Base-by-base conservation (phyloP, 805 yeast genomes). In the Pichia scutulata region DNA sequence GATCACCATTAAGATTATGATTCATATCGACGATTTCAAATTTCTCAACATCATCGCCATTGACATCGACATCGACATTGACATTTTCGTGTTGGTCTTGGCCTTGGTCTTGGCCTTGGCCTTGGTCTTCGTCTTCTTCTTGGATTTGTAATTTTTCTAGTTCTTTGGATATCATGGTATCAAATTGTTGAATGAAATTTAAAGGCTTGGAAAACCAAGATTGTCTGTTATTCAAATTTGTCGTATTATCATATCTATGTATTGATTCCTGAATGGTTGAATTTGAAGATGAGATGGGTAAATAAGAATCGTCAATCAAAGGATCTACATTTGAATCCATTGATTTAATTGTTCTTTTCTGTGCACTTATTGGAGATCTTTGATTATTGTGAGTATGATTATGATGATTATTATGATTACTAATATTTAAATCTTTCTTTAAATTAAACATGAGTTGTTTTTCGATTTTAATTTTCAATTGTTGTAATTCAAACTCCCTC, bases 121-220 rank as follows among this genome's bases (percentile, higher is more conserved):
- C n/a, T n/a, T n/a, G n/a, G n/a, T n/a, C n/a, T n/a, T 52, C 52
- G 12, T 56, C 59, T 25, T 54, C 59, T 22, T 55, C 69, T 55
- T 72, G 64, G 19, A 69, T 59, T 41, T 74, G 68, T 23, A 75
- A 65, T 54, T 75, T 79, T 55, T 83, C 89, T 50, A 84, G 70
- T 61, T 84, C 89, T 51, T 73, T 76, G 59, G 80, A 87, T 30
- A 84, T 68, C 64, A 82, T 70, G 48, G 76, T 79, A 61, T 84
- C 92, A 59, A 84, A 75, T 54, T 81, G 87, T 56, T 81, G 87
- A 44, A 84, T 71, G 47, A 82, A 70, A 43, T 72, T 76, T 42
- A 84, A 68, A 1, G 89, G 85, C 57, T 76, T 81, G 4, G 80
- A 64, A 39, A 67, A 59, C 66, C 57, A 68, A 48, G 63, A 63